Base-by-base conservation (phyloP, 2,329 filamentous ascomycete genomes). In the Penicillium polonicum region DNA sequence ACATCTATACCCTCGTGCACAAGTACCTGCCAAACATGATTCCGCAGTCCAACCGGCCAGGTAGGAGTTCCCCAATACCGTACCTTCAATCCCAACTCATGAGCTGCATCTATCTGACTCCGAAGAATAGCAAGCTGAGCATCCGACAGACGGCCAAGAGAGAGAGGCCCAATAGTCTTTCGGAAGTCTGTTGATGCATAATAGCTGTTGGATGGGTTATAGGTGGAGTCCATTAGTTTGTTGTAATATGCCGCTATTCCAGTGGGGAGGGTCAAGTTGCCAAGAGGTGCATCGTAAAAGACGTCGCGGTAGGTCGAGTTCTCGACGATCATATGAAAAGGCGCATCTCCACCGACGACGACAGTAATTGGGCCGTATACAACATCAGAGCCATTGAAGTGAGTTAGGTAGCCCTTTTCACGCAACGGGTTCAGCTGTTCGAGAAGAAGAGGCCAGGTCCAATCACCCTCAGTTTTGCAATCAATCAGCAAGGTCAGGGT, bases 401-500 rank as follows among this genome's bases (percentile, higher is more conserved):
- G 72, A 3, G 73, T 77, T 0, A 82, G 69, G 51, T 78, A 81
- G 13, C 74, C 73, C 23, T 70, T 72, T 35, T 76, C 67, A 4
- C 79, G 75, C 1, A 82, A 68, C 0, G 76, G 70, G 13, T 68
- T 60, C 39, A 82, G 72, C 6, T 80, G 75, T 4, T 67, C 57
- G 0, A 65, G 52, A 13, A 76, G 64, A 33, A 63, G 36, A 13
- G 68, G 59, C 68, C 69, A 74, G 7, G 66, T 62, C 2, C 51
- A 45, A 4, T 66, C 67, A 1, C 81, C 82, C 27, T 79, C 70
- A 2, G 81, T 85, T 73, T 92, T 92, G 68, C 91, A 76, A 70
- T 92, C 89, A 31, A 92, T 80, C 5, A 91, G 79, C 4, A 92
- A 78, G 5, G 83, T 78, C 0, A 90, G 72, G 0, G 83, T 80